Evolutionary conservation across 2,329 filamentous ascomycete genomes (phyloP), one percentile per base, ranked within the genome.

Genomic region (Pseudogymnoascus sp.): DNA sequence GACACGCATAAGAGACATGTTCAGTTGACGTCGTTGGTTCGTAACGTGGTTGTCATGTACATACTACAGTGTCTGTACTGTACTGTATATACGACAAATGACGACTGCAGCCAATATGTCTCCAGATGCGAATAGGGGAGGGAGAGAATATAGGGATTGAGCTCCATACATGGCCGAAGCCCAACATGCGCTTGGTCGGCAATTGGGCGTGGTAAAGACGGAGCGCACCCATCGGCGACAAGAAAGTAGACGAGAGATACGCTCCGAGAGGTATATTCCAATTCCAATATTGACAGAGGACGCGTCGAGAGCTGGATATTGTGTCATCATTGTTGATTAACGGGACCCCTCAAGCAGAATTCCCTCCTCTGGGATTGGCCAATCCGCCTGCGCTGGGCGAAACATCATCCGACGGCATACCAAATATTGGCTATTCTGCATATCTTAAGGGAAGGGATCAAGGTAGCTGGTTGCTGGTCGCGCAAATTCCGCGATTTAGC

Each of bases 311-410:
- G 44, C 44, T 50, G 23, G 21, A 31, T 15, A 50, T 50, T 50
- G 44, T 50, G 44, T 50, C 44, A 50, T 50, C 44, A 29, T 50
- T 50, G 44, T 50, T 50, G 44, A 50, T 50, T 50, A 50, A 50
- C 23, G n/a, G 44, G 21, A 29, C 23, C 44, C 23, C 11, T 50
- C 23, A 29, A 3, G 44, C 31, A 50, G 7, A 50, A 11, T 29
- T 26, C 23, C 23, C 23, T 29, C 23, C 7, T 23, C 44, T 50
- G 44, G 23, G 23, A 50, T 50, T 50, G 44, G 44, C 23, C 44
- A 17, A 7, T 29, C 15, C 3, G 15, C 7, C 15, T 4, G 7
- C 19, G 15, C 15, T 50, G 44, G 7, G 44, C 44, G 44, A 50
- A 50, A 50, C 44, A 50, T 50, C 44, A 23, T 29, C 11, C 23